Conservation (phyloP, 1,284 basidiomycete genomes). For the Flammula alnicola region DNA sequence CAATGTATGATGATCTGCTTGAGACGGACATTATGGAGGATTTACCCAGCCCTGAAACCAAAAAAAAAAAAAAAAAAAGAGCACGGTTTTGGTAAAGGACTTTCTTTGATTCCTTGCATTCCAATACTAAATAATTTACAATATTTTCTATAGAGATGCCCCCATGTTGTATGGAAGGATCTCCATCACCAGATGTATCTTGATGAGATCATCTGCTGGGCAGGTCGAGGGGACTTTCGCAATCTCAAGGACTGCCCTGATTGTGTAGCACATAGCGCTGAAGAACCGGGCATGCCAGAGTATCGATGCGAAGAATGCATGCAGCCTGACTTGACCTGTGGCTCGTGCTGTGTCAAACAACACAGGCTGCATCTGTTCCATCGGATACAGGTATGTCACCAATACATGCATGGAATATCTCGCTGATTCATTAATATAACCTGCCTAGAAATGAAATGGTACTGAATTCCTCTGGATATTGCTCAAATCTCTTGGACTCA, state of each 20-base stretch:
- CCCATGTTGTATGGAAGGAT: slow-evolving; percentile 8
- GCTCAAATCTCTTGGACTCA: not conserved
- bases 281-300: not conserved
- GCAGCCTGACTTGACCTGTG: slow-evolving; percentile 4
- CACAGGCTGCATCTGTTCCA: slow-evolving; percentile 8
- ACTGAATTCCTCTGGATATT: not conserved
- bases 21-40: slow-evolving; percentile 1
- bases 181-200: not conserved
- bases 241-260: not conserved
- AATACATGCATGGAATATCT: not conserved
- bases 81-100: not conserved
- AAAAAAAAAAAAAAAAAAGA: not conserved
- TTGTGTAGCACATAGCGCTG: not conserved
- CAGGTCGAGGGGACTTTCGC: slow-evolving; percentile 4
- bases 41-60: not conserved
- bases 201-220: slow-evolving; percentile 5
- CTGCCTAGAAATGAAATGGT: slow-evolving; percentile 3
- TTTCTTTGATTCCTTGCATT: not conserved
- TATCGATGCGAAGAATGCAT: slow-evolving; percentile 11
- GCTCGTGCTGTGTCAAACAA: not conserved
- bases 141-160: slow-evolving; percentile 3
- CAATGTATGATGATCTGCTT: not conserved
- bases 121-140: no score
- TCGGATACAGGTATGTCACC: slow-evolving; percentile 4
- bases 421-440: not conserved